phyloP scores from a whole-genome alignment of 2,329 filamentous ascomycete genomes.

The Aspergillus hortae region DNA sequence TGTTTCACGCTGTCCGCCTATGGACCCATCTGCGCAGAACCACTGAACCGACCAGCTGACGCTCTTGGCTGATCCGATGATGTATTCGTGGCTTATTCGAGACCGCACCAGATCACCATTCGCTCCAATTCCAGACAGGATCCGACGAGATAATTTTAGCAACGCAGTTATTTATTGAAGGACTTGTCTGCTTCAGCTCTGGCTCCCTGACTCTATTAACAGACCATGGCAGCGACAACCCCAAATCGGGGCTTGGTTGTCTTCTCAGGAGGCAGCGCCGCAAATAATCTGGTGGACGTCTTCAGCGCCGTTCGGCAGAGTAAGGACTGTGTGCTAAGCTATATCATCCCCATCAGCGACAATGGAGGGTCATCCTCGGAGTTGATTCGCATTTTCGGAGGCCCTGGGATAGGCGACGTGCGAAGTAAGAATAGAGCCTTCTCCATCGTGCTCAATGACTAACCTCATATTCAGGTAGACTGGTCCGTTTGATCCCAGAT shows the following conservation, averaged over 20 bases:
- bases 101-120: not conserved
- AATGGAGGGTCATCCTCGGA: slow-evolving; percentile 94
- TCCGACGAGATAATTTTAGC: not conserved
- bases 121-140: not conserved
- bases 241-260: slow-evolving; percentile 65
- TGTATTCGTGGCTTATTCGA: slow-evolving; percentile 4
- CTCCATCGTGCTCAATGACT: not conserved
- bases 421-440: slow-evolving; percentile 53
- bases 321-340: slow-evolving; percentile 67
- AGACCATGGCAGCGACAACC: not conserved
- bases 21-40: not conserved
- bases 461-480: slow-evolving; percentile 58
- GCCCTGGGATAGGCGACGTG: slow-evolving; percentile 79
- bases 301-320: slow-evolving; percentile 66
- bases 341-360: slow-evolving; percentile 92
- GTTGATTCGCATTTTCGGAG: slow-evolving; percentile 89
- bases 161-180: not conserved
- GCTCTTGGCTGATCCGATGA: not conserved
- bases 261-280: slow-evolving; percentile 90
- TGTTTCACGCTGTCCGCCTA: not conserved
- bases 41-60: not conserved
- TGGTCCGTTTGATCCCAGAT: slow-evolving; percentile 85
- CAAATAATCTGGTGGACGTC: slow-evolving; percentile 88
- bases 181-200: not conserved
- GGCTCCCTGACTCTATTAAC: not conserved